phyloP scores from a whole-genome alignment of 306 rosid species.

The Fragaria nilgerrensis region DNA sequence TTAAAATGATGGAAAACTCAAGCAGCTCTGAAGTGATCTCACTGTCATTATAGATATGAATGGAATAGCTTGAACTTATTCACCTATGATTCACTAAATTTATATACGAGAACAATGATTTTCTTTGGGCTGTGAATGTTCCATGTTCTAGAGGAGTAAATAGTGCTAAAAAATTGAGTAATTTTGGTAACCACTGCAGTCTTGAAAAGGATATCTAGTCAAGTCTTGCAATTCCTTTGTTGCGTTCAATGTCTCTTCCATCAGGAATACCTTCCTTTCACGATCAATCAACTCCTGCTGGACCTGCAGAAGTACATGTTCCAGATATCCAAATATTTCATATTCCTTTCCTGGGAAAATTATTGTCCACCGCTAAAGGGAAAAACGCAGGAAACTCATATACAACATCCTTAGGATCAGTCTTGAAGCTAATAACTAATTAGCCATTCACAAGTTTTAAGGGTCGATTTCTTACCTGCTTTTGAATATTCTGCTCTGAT shows the following conservation, averaged over 20 bases:
- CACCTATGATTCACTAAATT: neutral
- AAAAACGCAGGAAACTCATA: too few relatives aligned
- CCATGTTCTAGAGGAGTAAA: neutral
- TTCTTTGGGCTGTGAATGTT: slow-evolving; percentile 3
- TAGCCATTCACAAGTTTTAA: slow-evolving; percentile 1
- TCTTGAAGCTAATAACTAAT: neutral
- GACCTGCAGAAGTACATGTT: slow-evolving; percentile 50
- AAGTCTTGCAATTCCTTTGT: slow-evolving; percentile 46
- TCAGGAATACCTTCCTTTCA: slow-evolving; percentile 54
- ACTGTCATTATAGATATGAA: neutral
- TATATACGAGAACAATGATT: neutral
- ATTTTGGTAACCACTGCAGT: neutral
- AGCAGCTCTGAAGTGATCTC: neutral
- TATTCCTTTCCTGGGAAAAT: neutral
- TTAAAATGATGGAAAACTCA: neutral
- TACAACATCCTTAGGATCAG: too few relatives aligned
- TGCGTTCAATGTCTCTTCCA: slow-evolving; percentile 44
- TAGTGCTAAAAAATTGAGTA: slow-evolving; percentile 1
- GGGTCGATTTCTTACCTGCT: slow-evolving; percentile 44
- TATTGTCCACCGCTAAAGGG: neutral
- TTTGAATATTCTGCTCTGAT: slow-evolving; percentile 39
- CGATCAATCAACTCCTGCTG: slow-evolving; percentile 46
- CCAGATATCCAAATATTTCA: slow-evolving; percentile 20
- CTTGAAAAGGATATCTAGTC: slow-evolving; percentile 64
- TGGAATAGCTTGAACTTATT: neutral